A percentile compares a stretch with the other conserved stretches of the same genome.
Evolutionary conservation across 768 basidiomycete genomes (phyloP).

Genomic region (Termitomyces sp.): DNA sequence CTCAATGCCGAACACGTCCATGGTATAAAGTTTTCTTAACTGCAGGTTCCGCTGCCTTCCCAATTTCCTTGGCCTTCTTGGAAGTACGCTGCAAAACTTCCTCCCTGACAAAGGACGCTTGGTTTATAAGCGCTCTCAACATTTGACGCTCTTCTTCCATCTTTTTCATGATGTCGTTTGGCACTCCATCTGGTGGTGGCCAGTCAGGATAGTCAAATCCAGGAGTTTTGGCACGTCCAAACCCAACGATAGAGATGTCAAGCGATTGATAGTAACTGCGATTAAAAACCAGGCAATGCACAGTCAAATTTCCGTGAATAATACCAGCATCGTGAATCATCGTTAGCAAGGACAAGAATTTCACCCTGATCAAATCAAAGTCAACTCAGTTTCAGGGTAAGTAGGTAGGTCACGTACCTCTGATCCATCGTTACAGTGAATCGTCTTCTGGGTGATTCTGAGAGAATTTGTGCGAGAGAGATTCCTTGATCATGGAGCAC

Average conservation of each 20-base stretch:
- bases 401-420: neutral
- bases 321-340: neutral
- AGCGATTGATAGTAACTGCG: neutral
- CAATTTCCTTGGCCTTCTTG: neutral
- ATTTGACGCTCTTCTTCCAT: neutral
- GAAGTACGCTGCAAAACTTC: neutral
- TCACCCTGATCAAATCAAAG: neutral
- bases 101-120: neutral
- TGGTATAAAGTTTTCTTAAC: neutral
- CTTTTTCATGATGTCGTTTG: neutral
- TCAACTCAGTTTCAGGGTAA: neutral
- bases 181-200: neutral
- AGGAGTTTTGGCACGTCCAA: neutral
- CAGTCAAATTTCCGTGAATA: neutral
- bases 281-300: neutral
- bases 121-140: neutral
- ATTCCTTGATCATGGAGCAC: neutral
- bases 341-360: neutral
- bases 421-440: neutral
- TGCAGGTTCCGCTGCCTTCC: neutral
- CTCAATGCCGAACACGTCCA: neutral
- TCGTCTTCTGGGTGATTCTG: neutral
- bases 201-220: neutral
- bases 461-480: neutral
- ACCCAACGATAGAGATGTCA: neutral